These are phyloP conservation scores for Chytriomyces hyalinus DNA, from an alignment of 192 early-diverging fungal genomes.

Conservation along the genomic window DNA sequence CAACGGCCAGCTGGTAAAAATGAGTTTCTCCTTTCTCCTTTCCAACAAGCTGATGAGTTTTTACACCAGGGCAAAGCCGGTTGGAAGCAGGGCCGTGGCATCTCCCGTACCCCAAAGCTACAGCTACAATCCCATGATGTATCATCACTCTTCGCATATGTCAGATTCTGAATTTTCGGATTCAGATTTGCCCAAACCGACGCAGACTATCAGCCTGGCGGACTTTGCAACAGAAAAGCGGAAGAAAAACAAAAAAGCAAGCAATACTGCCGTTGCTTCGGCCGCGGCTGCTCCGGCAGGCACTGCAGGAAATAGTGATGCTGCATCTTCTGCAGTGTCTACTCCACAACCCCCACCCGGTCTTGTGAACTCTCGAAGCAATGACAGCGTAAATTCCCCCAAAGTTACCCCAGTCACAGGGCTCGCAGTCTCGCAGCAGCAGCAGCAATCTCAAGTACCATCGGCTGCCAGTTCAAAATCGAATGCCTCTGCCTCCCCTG, in stretches of 20 bases:
- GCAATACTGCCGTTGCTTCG: slow-evolving; percentile 20
- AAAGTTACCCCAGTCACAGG: not conserved
- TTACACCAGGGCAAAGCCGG: slow-evolving; percentile 53
- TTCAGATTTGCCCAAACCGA: slow-evolving; percentile 18
- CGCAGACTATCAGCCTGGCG: slow-evolving; percentile 5
- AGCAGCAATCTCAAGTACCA: not conserved
- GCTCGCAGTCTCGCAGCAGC: not conserved
- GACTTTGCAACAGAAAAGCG: slow-evolving; percentile 12
- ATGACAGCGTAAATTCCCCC: not conserved
- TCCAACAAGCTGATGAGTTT: too few species aligned
- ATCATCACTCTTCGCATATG: slow-evolving; percentile 12
- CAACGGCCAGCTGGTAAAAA: slow-evolving; percentile 54
- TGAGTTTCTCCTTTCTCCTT: not conserved
- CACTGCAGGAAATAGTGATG: not conserved
- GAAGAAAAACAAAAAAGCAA: slow-evolving; percentile 23
- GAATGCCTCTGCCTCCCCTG: slow-evolving; percentile 12
- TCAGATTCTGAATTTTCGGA: slow-evolving; percentile 38
- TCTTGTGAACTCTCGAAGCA: not conserved
- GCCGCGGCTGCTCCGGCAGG: slow-evolving; percentile 1
- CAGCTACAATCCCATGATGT: not conserved
- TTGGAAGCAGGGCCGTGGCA: slow-evolving; percentile 25
- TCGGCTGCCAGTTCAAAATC: not conserved
- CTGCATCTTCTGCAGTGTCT: not conserved
- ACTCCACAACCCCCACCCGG: slow-evolving; percentile 20
- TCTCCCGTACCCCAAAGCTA: slow-evolving; percentile 15